phyloP scores from a whole-genome alignment of 1,139 yeast species.

The Candida tunisiensis region DNA sequence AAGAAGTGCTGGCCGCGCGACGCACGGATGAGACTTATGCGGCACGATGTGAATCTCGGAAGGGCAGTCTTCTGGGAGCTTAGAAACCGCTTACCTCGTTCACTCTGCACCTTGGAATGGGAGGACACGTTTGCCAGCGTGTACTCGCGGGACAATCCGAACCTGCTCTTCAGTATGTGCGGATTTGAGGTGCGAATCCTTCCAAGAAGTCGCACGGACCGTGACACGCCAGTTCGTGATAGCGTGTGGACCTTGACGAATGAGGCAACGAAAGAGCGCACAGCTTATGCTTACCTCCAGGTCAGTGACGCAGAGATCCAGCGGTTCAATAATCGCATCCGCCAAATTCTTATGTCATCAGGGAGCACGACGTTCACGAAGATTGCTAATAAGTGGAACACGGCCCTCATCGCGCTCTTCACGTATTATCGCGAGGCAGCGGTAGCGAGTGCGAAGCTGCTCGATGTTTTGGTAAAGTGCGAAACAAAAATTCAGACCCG shows the following conservation, averaged over 20 bases:
- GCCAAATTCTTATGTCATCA: conserved; percentile 87
- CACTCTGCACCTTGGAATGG: conserved; percentile 66
- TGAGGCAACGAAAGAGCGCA: conserved; percentile 59
- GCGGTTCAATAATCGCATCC: conserved; percentile 63
- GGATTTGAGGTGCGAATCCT: conserved; percentile 87
- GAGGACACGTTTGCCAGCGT: conserved; percentile 72
- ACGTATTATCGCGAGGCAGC: conserved; percentile 91
- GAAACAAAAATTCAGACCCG: conserved; percentile 91
- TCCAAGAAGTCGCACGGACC: conserved; percentile 48
- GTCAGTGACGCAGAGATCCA: conserved; percentile 72
- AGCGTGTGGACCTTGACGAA: conserved; percentile 87
- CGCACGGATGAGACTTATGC: conserved; percentile 74
- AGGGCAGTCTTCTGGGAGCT: conserved; percentile 90
- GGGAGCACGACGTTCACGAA: conserved; percentile 94
- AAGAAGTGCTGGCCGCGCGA: conserved; percentile 95
- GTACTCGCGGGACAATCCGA: conserved; percentile 81
- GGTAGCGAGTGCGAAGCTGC: conserved; percentile 58
- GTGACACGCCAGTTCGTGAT: conserved; percentile 30
- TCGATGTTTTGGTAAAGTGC: conserved; percentile 74
- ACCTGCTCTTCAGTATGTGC: conserved; percentile 74
- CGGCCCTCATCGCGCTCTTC: conserved; percentile 72
- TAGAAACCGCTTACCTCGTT: conserved; percentile 57
- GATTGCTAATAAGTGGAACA: conserved; percentile 93
- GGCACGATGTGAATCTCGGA: conserved; percentile 86
- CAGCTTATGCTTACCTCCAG: conserved; percentile 76